A percentile compares a stretch with the other conserved stretches of the same genome.
These are phyloP conservation scores for Juncus inflexus DNA, from an alignment of 176 grass and related monocot genomes.

Conservation along the genomic window DNA sequence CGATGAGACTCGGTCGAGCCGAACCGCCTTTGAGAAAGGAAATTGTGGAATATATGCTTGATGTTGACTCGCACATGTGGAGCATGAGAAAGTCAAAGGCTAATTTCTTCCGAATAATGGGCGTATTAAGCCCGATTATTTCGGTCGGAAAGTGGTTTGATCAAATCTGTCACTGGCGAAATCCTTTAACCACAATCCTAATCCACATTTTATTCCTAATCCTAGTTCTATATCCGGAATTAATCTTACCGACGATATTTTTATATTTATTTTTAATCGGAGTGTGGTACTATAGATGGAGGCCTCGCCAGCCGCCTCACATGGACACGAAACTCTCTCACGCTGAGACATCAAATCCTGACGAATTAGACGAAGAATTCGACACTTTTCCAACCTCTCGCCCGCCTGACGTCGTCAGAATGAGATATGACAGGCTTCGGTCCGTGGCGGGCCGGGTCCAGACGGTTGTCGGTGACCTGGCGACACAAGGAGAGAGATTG, in stretches of 20 bases:
- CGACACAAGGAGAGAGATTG: constrained; percentile 48
- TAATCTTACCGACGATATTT: constrained; percentile 44
- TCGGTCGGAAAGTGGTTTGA: constrained; percentile 44
- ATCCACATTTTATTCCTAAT: constrained; percentile 56
- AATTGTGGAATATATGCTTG: constrained; percentile 68
- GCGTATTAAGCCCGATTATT: constrained; percentile 40
- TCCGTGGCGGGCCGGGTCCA: constrained; percentile 42
- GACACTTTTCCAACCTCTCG: constrained; percentile 49
- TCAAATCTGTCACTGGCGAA: constrained; percentile 56
- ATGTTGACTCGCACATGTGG: constrained; percentile 68
- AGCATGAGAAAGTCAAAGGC: constrained; percentile 69
- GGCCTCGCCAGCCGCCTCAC: constrained; percentile 48
- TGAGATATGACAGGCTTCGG: constrained; percentile 59
- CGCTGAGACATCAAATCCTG: constrained; percentile 35
- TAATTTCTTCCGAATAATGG: constrained; percentile 63
- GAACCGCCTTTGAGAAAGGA: constrained; percentile 62
- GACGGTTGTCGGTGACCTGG: constrained; percentile 40
- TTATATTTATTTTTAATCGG: constrained; percentile 53
- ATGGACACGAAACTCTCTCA: constrained; percentile 46
- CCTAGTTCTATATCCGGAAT: constrained; percentile 39
- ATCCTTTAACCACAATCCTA: constrained; percentile 51
- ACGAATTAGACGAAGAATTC: constrained; percentile 53
- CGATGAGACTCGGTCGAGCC: constrained; percentile 42
- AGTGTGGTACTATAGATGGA: constrained; percentile 47
- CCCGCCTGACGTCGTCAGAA: constrained; percentile 38